Conservation (phyloP, 305 asterid species). For the Caryopteris hybrid region DNA sequence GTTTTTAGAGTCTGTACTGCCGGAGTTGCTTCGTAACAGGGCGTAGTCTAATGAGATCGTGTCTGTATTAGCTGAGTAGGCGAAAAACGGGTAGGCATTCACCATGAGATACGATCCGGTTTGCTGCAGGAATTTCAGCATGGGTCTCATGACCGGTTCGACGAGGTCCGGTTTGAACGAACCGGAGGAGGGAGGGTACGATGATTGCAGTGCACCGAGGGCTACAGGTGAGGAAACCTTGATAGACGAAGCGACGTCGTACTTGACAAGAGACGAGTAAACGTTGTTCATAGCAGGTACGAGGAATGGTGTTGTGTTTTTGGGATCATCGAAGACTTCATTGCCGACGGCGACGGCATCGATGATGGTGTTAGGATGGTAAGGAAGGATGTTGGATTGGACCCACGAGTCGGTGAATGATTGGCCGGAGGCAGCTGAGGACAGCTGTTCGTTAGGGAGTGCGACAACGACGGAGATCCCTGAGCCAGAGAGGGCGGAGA, state of each 20-base stretch:
- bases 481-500: slow-evolving; percentile 41
- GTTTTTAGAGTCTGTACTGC: slow-evolving; percentile 24
- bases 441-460: slow-evolving; percentile 41
- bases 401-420: slow-evolving; percentile 49
- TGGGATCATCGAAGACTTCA: slow-evolving; percentile 39
- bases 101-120: slow-evolving; percentile 37
- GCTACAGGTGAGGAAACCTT: slow-evolving; percentile 39
- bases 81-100: slow-evolving; percentile 44
- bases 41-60: slow-evolving; percentile 42
- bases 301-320: slow-evolving; percentile 30
- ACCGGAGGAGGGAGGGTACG: slow-evolving; percentile 51
- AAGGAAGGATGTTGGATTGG: slow-evolving; percentile 38
- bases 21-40: slow-evolving; percentile 27
- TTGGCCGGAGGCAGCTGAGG: slow-evolving; percentile 35
- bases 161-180: slow-evolving; percentile 33
- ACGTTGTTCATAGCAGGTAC: slow-evolving; percentile 51
- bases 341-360: slow-evolving; percentile 53
- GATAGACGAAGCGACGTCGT: slow-evolving; percentile 21
- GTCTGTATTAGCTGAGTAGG: slow-evolving; percentile 33
- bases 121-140: slow-evolving; percentile 29
- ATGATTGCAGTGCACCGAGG: slow-evolving; percentile 23
- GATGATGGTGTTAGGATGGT: slow-evolving; percentile 33
- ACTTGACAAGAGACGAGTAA: slow-evolving; percentile 26
- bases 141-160: slow-evolving; percentile 42
- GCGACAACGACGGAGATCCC: slow-evolving; percentile 42